These are phyloP conservation scores for Jaltomata sinuosa DNA, from an alignment of 257 asterid genomes.

Conservation along the genomic window DNA sequence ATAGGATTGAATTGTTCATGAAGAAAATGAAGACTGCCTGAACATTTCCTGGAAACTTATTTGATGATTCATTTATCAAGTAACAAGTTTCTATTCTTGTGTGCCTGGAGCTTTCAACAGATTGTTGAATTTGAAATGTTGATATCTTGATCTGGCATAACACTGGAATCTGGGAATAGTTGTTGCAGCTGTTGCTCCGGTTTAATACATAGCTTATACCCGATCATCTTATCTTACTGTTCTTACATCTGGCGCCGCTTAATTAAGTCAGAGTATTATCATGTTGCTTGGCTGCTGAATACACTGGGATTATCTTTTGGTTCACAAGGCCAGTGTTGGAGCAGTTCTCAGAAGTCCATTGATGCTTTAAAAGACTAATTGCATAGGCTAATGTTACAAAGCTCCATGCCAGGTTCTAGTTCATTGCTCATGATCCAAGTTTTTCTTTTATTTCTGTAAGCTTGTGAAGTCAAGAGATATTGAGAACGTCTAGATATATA, in stretches of 20 bases:
- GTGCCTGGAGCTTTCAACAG: not conserved
- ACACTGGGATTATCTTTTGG: not conserved
- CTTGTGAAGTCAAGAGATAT: not conserved
- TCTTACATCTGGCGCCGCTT: not conserved
- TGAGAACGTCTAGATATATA: not conserved
- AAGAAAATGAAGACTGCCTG: slow-evolving; percentile 54
- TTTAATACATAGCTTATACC: not conserved
- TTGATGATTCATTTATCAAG: not conserved
- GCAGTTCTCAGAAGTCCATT: not conserved
- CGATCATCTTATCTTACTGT: not conserved
- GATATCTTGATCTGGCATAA: not conserved
- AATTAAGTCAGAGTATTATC: not conserved
- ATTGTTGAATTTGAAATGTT: not conserved
- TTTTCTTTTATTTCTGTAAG: not conserved
- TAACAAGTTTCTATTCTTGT: not conserved
- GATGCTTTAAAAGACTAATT: not conserved
- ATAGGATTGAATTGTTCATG: slow-evolving; percentile 40
- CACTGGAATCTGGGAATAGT: not conserved
- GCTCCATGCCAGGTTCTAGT: not conserved
- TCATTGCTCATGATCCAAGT: not conserved
- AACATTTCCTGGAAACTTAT: not conserved
- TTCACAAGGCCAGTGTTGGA: not conserved
- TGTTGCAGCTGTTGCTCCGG: not conserved
- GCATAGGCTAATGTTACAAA: not conserved
- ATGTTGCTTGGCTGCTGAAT: not conserved